Evolutionary conservation across 306 rosid species (phyloP).

Genomic region (Pyrus betulifolia): DNA sequence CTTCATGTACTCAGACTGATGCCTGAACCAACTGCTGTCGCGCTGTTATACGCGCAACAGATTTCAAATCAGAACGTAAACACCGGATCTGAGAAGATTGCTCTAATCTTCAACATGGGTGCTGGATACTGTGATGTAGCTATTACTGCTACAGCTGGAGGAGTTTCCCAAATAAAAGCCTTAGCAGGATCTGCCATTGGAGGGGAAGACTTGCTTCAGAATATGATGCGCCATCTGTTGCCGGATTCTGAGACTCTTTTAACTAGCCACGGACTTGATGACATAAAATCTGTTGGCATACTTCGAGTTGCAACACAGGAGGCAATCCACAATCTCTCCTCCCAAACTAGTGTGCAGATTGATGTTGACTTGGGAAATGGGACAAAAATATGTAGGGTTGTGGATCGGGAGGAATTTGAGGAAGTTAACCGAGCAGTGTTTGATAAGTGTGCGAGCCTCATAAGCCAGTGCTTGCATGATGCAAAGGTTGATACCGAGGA

Average conservation of each 20-base stretch:
- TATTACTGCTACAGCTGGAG: conserved; percentile 65
- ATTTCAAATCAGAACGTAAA: conserved; percentile 38
- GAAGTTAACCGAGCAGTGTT: conserved; percentile 58
- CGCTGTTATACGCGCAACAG: conserved; percentile 68
- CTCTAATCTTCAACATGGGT: conserved; percentile 81
- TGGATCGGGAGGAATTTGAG: conserved; percentile 58
- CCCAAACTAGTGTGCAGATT: conserved; percentile 34
- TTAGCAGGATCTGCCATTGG: conserved; percentile 77
- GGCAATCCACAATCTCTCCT: conserved; percentile 72
- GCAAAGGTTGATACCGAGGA: conserved; percentile 57
- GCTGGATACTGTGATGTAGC: conserved; percentile 90
- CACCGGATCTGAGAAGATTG: conserved; percentile 65
- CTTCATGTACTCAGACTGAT: conserved; percentile 64
- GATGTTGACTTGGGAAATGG: conserved; percentile 63
- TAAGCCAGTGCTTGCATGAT: conserved; percentile 60
- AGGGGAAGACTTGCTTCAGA: conserved; percentile 94
- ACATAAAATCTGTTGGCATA: conserved; percentile 47
- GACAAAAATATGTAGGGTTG: conserved; percentile 41
- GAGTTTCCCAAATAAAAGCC: conserved; percentile 76
- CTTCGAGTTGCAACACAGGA: conserved; percentile 74
- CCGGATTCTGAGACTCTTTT: conserved; percentile 51
- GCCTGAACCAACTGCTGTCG: conserved; percentile 96
- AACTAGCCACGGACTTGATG: conserved; percentile 35
- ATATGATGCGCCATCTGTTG: conserved; percentile 56
- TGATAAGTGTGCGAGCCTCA: conserved; percentile 55